phyloP scores from a whole-genome alignment of 768 basidiomycete genomes.

The Antrodiella citrinella region DNA sequence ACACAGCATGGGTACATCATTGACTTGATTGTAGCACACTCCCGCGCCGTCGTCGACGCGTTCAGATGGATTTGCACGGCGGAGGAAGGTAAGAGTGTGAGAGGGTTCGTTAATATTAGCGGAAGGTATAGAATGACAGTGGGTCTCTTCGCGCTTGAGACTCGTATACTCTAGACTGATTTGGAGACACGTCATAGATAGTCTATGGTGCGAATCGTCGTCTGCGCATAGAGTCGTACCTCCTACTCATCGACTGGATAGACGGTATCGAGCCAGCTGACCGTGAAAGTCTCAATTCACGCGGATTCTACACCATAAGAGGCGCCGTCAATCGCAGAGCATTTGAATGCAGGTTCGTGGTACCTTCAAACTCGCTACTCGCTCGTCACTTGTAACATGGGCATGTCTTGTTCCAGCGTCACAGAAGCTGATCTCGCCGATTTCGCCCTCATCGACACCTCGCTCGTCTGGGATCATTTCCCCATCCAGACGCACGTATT shows the following conservation, averaged over 20 bases:
- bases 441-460: conserved; percentile 61
- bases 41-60: conserved; percentile 62
- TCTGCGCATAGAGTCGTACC: too few species aligned
- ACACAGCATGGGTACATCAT: conserved; percentile 55
- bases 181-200: neutral
- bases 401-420: neutral
- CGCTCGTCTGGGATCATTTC: conserved; percentile 61
- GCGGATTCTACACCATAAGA: too few species aligned
- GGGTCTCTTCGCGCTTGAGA: conserved; percentile 21
- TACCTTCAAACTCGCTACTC: too few species aligned
- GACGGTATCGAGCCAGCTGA: too few species aligned
- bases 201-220: neutral
- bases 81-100: conserved; percentile 45
- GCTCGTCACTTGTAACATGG: too few species aligned
- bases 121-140: conserved; percentile 77
- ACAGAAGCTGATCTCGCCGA: conserved; percentile 42
- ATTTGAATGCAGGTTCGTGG: too few species aligned
- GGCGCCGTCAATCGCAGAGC: too few species aligned
- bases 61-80: conserved; percentile 64
- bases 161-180: neutral
- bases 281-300: too few species aligned
- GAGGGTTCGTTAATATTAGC: conserved; percentile 64
- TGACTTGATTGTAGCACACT: conserved; percentile 70
- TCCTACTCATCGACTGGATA: too few species aligned
- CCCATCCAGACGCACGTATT: conserved; percentile 59